Conservation (phyloP, 345 rosid genomes). For the Acer campestre region DNA sequence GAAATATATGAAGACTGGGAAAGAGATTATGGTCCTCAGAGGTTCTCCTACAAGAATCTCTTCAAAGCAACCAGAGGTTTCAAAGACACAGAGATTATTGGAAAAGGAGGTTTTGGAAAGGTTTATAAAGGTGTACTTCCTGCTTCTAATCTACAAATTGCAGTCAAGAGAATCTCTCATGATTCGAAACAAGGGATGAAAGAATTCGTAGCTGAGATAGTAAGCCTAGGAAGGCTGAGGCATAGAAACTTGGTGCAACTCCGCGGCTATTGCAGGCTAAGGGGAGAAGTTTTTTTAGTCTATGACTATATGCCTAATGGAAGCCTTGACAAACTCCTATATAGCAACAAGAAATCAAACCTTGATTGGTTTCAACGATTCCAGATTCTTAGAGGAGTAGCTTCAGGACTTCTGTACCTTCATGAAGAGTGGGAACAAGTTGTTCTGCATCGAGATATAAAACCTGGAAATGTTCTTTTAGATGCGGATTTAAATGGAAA, state of each 20-base stretch:
- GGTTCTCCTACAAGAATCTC: slow-evolving; percentile 57
- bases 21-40: slow-evolving; percentile 53
- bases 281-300: slow-evolving; percentile 49
- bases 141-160: slow-evolving; percentile 45
- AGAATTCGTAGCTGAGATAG: slow-evolving; percentile 46
- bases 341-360: slow-evolving; percentile 4
- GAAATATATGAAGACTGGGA: slow-evolving; percentile 67
- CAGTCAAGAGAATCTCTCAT: slow-evolving; percentile 56
- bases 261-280: slow-evolving; percentile 55
- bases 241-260: slow-evolving; percentile 48
- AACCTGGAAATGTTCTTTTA: slow-evolving; percentile 38
- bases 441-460: slow-evolving; percentile 48
- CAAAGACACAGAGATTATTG: slow-evolving; percentile 45
- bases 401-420: slow-evolving; percentile 32
- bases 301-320: slow-evolving; percentile 47
- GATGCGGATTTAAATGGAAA: slow-evolving; percentile 40
- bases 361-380: slow-evolving; percentile 44
- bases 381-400: slow-evolving; percentile 40
- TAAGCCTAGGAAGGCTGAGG: slow-evolving; percentile 45
- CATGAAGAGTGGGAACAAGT: slow-evolving; percentile 53
- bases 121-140: slow-evolving; percentile 59
- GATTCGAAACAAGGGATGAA: slow-evolving; percentile 53
- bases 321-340: slow-evolving; percentile 40
- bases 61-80: slow-evolving; percentile 66
- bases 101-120: slow-evolving; percentile 55